Evolutionary conservation across 495 filamentous ascomycete species (phyloP).

Genomic region (Talaromyces wortmannii): DNA sequence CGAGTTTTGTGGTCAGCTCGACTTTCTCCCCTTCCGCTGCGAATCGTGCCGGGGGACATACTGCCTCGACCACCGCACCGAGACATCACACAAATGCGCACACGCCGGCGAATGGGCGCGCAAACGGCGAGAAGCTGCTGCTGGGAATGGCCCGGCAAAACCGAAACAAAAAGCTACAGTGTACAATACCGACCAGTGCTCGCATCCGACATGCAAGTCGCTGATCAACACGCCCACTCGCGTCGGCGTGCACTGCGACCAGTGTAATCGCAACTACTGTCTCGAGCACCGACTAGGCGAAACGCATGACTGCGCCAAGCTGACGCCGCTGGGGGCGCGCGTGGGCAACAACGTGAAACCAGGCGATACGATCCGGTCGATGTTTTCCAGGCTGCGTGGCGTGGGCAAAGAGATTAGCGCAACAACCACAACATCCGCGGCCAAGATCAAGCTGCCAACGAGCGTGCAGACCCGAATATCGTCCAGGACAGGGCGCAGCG

Average conservation of each 20-base stretch:
- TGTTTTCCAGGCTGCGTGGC: conserved; percentile 54
- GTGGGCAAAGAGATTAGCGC: conserved; percentile 57
- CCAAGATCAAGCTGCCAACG: conserved; percentile 41
- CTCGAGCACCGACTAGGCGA: conserved; percentile 84
- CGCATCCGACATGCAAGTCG: conserved; percentile 71
- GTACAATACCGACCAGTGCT: conserved; percentile 64
- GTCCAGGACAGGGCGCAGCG: conserved; percentile 36
- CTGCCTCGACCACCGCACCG: conserved; percentile 92
- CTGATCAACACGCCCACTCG: conserved; percentile 72
- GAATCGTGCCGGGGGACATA: conserved; percentile 80
- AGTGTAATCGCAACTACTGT: conserved; percentile 83
- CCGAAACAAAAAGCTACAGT: conserved; percentile 44
- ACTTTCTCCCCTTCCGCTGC: conserved; percentile 95
- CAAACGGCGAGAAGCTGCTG: conserved; percentile 42
- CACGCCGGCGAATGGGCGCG: conserved; percentile 80
- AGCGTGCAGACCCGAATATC: conserved; percentile 42
- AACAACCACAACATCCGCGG: conserved; percentile 13
- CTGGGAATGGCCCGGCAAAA: conserved; percentile 2
- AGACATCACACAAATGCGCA: conserved; percentile 73
- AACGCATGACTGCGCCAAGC: conserved; percentile 77
- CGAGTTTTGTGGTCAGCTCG: conserved; percentile 84
- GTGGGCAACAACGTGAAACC: conserved; percentile 21
- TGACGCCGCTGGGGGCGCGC: conserved; percentile 62
- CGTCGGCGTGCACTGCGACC: conserved; percentile 72
- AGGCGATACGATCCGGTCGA: conserved; percentile 45